Evolutionary conservation across 768 basidiomycete species (phyloP).

Genomic region (Naganishia friedmannii): DNA sequence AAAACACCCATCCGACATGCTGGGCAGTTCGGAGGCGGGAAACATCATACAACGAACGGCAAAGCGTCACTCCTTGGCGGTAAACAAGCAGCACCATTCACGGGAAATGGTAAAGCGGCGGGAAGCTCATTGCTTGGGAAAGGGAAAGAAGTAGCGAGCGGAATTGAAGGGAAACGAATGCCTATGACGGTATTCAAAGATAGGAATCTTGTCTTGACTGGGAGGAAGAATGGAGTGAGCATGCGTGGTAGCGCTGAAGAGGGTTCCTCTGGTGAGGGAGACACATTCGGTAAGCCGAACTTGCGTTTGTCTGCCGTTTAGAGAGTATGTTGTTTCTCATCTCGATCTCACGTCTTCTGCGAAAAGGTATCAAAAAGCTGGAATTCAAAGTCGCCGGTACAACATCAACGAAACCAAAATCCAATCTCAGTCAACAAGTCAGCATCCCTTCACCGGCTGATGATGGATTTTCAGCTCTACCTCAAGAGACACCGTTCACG

Average conservation of each 20-base stretch:
- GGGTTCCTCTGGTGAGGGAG: slow-evolving; percentile 1
- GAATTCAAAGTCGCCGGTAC: slow-evolving; percentile 14
- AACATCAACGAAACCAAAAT: background rate
- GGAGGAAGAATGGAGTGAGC: slow-evolving; percentile 19
- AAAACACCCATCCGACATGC: slow-evolving; percentile 14
- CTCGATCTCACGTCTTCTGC: background rate
- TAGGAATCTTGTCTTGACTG: slow-evolving; percentile 19
- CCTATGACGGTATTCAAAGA: slow-evolving; percentile 18
- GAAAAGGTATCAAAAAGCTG: slow-evolving; percentile 18
- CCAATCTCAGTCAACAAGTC: slow-evolving; percentile 22
- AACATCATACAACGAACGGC: slow-evolving; percentile 14
- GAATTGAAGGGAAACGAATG: background rate
- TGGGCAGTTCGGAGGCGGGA: background rate
- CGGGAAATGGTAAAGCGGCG: slow-evolving; percentile 18
- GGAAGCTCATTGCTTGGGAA: background rate
- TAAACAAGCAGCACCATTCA: slow-evolving; percentile 10
- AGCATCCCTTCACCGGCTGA: slow-evolving; percentile 13
- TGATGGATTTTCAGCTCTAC: slow-evolving; percentile 17
- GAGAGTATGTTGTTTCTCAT: background rate
- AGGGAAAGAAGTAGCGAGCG: slow-evolving; percentile 7
- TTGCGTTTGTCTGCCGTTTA: background rate
- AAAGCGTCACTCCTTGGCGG: background rate
- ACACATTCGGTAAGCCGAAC: slow-evolving; percentile 5
- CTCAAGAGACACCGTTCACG: slow-evolving; percentile 14
- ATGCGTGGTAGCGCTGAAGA: slow-evolving; percentile 1